phyloP scores from a whole-genome alignment of 2,329 filamentous ascomycete genomes.

The Nigrospora osmanthi region DNA sequence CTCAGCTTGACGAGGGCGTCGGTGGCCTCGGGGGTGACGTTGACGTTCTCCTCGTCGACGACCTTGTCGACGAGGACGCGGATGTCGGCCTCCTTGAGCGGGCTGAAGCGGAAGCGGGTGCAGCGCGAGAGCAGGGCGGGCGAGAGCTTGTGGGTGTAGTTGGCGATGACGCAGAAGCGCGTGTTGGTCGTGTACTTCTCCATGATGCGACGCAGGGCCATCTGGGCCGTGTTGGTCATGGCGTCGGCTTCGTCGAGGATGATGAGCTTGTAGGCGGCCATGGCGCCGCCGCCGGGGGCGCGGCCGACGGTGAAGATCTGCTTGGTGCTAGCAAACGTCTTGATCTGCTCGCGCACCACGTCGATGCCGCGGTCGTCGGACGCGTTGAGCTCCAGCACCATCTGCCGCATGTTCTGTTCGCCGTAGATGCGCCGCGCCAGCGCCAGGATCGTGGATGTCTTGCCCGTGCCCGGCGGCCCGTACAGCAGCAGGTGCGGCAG shows the following conservation, averaged over 20 bases:
- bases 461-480: constrained; percentile 91
- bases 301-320: constrained; percentile 79
- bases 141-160: constrained; percentile 96
- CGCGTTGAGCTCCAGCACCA: constrained; percentile 96
- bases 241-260: constrained; percentile 98
- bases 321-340: constrained; percentile 96
- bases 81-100: constrained; percentile 84
- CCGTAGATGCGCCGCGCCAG: constrained; percentile 92
- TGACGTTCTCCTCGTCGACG: constrained; percentile 76
- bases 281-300: constrained; percentile 35
- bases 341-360: constrained; percentile 97
- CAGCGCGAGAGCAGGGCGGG: constrained; percentile 88
- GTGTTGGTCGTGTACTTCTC: constrained; percentile 99
- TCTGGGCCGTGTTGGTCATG: constrained; percentile 98
- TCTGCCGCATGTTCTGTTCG: constrained; percentile 85
- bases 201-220: constrained; percentile 96
- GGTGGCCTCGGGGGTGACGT: constrained; percentile 72
- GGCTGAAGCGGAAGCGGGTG: constrained; percentile 91
- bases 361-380: constrained; percentile 97
- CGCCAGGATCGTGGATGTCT: constrained; percentile 93
- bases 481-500: constrained; percentile 95
- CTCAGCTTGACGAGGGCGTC: constrained; percentile 80
- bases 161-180: constrained; percentile 95
- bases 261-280: constrained; percentile 88
- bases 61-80: constrained; percentile 80